Conservation (phyloP, 805 yeast genomes). For the Suhomyces faveliae region DNA sequence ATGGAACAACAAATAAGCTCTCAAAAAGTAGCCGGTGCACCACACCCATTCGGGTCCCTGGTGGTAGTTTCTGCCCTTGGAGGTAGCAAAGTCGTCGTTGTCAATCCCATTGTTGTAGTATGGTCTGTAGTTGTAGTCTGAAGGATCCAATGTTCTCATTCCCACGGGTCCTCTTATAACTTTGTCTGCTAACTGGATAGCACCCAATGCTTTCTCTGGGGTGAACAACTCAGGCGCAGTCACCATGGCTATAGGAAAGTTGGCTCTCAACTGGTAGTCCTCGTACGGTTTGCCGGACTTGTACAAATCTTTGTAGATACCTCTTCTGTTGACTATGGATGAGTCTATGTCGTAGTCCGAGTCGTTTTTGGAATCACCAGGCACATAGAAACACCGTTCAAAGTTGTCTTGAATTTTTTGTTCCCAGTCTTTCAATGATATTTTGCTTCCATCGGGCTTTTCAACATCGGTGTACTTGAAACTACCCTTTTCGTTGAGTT, state of each 20-base stretch:
- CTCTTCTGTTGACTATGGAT: conserved; percentile 76
- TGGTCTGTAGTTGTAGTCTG: conserved; percentile 89
- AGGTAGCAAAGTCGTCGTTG: conserved; percentile 80
- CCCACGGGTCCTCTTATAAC: conserved; percentile 87
- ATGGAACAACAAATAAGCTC: conserved; percentile 68
- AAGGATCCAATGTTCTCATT: conserved; percentile 87
- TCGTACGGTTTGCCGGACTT: conserved; percentile 83
- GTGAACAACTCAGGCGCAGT: conserved; percentile 92
- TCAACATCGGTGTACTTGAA: conserved; percentile 60
- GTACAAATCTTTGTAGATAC: conserved; percentile 88
- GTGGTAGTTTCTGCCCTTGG: conserved; percentile 95
- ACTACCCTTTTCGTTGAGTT: conserved; percentile 49
- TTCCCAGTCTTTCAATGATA: conserved; percentile 73
- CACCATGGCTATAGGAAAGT: conserved; percentile 88
- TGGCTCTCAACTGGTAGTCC: conserved; percentile 91
- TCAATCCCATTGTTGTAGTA: conserved; percentile 81
- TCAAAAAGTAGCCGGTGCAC: conserved; percentile 81
- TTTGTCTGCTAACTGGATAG: conserved; percentile 69
- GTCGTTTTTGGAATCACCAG: conserved; percentile 63
- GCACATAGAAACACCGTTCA: conserved; percentile 77
- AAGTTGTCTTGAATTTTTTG: conserved; percentile 64
- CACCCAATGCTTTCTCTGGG: conserved; percentile 55
- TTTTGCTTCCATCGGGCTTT: conserved; percentile 54
- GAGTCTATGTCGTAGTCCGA: conserved; percentile 58
- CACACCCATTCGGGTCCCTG: conserved; percentile 99